phyloP scores from a whole-genome alignment of 2,329 filamentous ascomycete genomes.

The Neonectria neomacrospora region DNA sequence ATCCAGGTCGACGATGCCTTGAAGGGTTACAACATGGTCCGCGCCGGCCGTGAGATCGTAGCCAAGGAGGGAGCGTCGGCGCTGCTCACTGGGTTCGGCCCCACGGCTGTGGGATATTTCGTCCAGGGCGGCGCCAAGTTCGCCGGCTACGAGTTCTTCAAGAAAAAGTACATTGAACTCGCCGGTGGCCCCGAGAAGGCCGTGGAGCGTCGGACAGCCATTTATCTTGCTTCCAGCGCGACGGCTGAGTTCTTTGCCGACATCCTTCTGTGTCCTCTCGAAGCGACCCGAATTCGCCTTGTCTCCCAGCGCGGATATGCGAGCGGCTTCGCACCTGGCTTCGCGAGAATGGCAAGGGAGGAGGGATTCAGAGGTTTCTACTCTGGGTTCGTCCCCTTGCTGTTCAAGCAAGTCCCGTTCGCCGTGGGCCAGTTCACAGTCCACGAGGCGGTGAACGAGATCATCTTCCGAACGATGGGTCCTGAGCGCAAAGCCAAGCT shows the following conservation, averaged over 20 bases:
- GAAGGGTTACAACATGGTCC: constrained; percentile 86
- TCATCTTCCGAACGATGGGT: constrained; percentile 77
- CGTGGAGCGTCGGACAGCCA: constrained; percentile 57
- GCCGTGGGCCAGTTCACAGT: constrained; percentile 96
- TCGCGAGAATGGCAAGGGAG: constrained; percentile 77
- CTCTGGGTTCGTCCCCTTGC: constrained; percentile 87
- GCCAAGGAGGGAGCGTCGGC: constrained; percentile 81
- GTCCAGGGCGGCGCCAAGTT: constrained; percentile 93
- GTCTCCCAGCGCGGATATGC: constrained; percentile 86
- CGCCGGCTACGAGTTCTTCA: constrained; percentile 94
- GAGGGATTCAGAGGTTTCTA: constrained; percentile 88
- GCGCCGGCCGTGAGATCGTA: constrained; percentile 82
- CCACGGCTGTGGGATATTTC: constrained; percentile 88
- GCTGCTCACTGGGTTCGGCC: constrained; percentile 84
- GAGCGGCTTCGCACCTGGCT: constrained; percentile 75
- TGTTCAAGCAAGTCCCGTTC: constrained; percentile 92
- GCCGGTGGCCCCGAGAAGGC: constrained; percentile 65
- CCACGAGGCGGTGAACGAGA: constrained; percentile 87
- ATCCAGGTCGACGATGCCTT: constrained; percentile 89
- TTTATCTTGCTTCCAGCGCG: constrained; percentile 80
- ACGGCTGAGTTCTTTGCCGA: constrained; percentile 79
- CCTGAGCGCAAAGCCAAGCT: constrained; percentile 72
- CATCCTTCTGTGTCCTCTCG: constrained; percentile 87
- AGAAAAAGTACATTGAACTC: constrained; percentile 82
- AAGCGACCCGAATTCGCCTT: constrained; percentile 82